phyloP scores from a whole-genome alignment of 768 basidiomycete genomes.

The Kwoniella sp. region DNA sequence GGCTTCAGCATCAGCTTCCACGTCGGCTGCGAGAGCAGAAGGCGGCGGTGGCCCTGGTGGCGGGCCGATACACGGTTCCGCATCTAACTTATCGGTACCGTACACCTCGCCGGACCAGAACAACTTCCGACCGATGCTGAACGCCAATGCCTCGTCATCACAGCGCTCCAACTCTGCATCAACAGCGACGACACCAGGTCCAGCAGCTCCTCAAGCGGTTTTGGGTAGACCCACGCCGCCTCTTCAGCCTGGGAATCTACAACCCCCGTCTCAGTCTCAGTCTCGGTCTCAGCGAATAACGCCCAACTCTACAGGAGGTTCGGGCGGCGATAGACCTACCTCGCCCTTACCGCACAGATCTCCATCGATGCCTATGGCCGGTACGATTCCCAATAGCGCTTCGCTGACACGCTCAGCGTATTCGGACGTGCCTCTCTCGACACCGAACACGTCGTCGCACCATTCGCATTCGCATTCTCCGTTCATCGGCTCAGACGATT shows the following conservation, averaged over 20 bases:
- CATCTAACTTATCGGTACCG: background rate
- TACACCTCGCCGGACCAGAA: background rate
- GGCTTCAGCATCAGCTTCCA: background rate
- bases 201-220: constrained; percentile 12
- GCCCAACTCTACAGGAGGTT: background rate
- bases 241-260: background rate
- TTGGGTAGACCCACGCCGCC: constrained; percentile 15
- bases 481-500: background rate
- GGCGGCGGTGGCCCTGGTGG: background rate
- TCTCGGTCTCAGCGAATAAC: background rate
- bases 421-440: background rate
- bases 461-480: background rate
- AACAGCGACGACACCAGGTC: background rate
- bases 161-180: background rate
- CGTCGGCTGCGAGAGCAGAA: background rate
- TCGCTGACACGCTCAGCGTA: background rate
- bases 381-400: background rate
- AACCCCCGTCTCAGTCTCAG: background rate
- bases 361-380: background rate
- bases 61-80: background rate
- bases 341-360: constrained; percentile 2
- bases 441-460: background rate
- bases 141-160: background rate
- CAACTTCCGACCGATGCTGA: background rate
- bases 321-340: background rate